Conservation (phyloP, 352 stramenopile genomes). For the Phytopythium mirpurense region DNA sequence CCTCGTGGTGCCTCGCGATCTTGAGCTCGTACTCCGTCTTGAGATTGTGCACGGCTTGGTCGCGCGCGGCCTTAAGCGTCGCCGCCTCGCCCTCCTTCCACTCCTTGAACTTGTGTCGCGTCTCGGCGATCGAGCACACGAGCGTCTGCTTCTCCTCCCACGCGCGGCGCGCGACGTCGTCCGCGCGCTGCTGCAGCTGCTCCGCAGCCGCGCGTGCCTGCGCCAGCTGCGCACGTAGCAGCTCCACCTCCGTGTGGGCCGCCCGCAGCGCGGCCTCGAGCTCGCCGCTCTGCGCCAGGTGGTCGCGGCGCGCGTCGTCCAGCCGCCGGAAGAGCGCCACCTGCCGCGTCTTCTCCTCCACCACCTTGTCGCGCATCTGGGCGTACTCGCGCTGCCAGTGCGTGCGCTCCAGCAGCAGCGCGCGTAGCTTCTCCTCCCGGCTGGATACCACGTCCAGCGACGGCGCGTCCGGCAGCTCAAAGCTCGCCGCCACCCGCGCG, state of each 20-base stretch:
- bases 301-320: constrained; percentile 13
- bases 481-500: constrained; percentile 2
- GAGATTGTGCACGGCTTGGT: constrained; percentile 52
- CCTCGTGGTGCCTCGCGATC: constrained; percentile 56
- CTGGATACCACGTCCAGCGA: constrained; percentile 5
- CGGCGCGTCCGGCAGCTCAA: not conserved
- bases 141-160: constrained; percentile 48
- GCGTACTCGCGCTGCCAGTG: constrained; percentile 21
- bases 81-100: constrained; percentile 55
- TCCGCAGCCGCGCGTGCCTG: constrained; percentile 13
- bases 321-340: constrained; percentile 24
- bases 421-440: constrained; percentile 18
- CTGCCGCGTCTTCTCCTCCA: constrained; percentile 24
- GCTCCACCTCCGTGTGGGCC: constrained; percentile 19
- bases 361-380: constrained; percentile 25
- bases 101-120: constrained; percentile 56
- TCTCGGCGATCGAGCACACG: constrained; percentile 45
- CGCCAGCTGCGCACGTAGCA: constrained; percentile 16
- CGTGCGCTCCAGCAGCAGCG: constrained; percentile 12
- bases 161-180: constrained; percentile 30
- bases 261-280: constrained; percentile 13
- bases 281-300: constrained; percentile 13
- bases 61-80: constrained; percentile 33
- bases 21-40: constrained; percentile 66
- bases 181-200: constrained; percentile 11